Base-by-base conservation (phyloP, 192 early-diverging fungal species). In the Chytriomyces sp. region DNA sequence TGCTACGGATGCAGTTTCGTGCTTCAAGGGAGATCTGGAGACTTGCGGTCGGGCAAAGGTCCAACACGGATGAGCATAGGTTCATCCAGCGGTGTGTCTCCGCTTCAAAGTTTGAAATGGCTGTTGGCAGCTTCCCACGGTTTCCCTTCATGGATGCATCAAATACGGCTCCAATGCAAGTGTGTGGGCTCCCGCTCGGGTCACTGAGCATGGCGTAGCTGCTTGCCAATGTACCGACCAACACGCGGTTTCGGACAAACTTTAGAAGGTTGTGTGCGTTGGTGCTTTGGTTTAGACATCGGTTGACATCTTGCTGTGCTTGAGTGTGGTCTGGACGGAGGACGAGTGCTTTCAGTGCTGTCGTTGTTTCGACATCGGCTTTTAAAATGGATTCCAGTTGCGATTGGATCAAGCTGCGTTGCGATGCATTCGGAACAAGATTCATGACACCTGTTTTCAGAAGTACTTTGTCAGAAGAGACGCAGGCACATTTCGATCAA, bases 181-280 rank as follows among this genome's bases (percentile, higher is more conserved):
- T 84, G 11, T 67, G 75, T 0, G 68, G 50, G 6, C 10, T 57
- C 18, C 23, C 26, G 35, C 13, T 62, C 43, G 28, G 64, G 72
- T 74, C 69, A 7, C 72, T 62, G 11, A 84, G 50, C 43, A 53
- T 50, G 16, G 66, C 62, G 53, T 75, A 23, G 18, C 63, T 59
- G 50, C 63, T 65, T 2, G 69, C 61, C 13, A 79, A 69, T 23
- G 81, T 76, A 47, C 67, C 49, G 13, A 84, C 74, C 26, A 84
- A 26, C 23, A 72, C 70, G 26, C 79, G 69, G 61, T 69, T 82
- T 28, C 75, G 9, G 49, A 76, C 66, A 16, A 75, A 78, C 59
- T 75, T 62, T 47, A 84, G 80, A 18, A 76, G 69, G 5, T 67
- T 46, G 69, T 81, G 76, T 26, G 73, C 72, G 35, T 35, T 75